Evolutionary conservation across 495 filamentous ascomycete genomes (phyloP).

Genomic region (Gamarada debralockiae): DNA sequence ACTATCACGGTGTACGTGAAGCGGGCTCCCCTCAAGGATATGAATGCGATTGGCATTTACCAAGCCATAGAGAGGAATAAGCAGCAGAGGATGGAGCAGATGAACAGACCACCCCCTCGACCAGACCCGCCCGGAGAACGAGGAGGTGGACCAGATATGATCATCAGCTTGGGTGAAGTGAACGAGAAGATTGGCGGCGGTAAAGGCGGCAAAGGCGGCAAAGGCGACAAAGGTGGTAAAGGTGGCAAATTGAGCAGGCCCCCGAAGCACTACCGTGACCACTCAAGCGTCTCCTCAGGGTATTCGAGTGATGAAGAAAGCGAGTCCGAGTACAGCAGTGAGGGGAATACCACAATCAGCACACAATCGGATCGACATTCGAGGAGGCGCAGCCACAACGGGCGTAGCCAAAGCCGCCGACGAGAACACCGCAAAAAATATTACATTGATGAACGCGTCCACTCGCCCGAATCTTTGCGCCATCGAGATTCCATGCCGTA

Average conservation of each 20-base stretch:
- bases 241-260: not conserved
- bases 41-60: slow-evolving; percentile 7
- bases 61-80: slow-evolving; percentile 13
- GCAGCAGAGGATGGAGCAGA: slow-evolving; percentile 3
- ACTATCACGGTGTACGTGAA: slow-evolving; percentile 19
- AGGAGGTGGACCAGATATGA: not conserved
- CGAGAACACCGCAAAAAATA: slow-evolving; percentile 2
- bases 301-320: slow-evolving; percentile 4
- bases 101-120: slow-evolving; percentile 5
- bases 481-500: not conserved
- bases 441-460: not conserved
- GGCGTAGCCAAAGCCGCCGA: slow-evolving; percentile 17
- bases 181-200: not conserved
- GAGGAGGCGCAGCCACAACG: slow-evolving; percentile 22
- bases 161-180: not conserved
- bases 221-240: not conserved
- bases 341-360: not conserved
- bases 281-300: not conserved
- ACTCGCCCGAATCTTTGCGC: not conserved
- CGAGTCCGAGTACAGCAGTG: slow-evolving; percentile 12
- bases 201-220: not conserved
- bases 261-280: slow-evolving; percentile 1
- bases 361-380: not conserved
- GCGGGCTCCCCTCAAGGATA: slow-evolving; percentile 9
- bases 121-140: not conserved